Conservation (phyloP, 2,329 filamentous ascomycete genomes). For the Hirsutella thompsonii region DNA sequence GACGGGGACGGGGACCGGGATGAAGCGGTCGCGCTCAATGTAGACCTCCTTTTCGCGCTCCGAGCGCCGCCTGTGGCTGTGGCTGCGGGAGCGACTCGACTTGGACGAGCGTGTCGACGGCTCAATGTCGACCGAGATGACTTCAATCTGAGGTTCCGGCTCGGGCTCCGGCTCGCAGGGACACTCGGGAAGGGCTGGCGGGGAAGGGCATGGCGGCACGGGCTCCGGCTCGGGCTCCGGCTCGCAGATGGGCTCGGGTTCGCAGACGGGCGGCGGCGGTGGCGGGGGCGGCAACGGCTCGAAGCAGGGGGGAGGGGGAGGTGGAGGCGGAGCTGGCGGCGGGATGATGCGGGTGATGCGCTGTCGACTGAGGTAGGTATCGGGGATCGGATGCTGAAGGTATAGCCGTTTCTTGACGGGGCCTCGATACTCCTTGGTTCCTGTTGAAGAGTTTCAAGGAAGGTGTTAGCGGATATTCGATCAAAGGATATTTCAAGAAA, state of each 20-base stretch:
- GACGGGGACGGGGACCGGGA: constrained; percentile 30
- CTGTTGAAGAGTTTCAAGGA: constrained; percentile 8
- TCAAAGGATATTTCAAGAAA: too few species aligned
- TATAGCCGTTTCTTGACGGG: constrained; percentile 28
- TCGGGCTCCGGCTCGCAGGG: constrained; percentile 14
- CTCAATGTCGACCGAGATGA: constrained; percentile 25
- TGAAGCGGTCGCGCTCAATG: constrained; percentile 37
- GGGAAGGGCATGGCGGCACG: constrained; percentile 2
- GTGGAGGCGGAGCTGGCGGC: constrained; percentile 17
- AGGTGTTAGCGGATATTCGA: constrained; percentile 9
- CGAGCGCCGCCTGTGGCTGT: constrained; percentile 14
- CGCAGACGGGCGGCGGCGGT: constrained; percentile 8
- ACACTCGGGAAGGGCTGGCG: constrained; percentile 6
- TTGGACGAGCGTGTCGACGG: constrained; percentile 12
- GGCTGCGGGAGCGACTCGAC: constrained; percentile 13
- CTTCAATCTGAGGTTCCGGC: constrained; percentile 20
- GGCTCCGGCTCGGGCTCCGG: constrained; percentile 4
- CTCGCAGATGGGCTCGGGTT: constrained; percentile 5
- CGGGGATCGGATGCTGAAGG: constrained; percentile 25
- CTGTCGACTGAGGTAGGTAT: constrained; percentile 21
- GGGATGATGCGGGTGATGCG: constrained; percentile 26
- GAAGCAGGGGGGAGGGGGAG: constrained; percentile 1
- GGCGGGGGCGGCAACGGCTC: constrained; percentile 9
- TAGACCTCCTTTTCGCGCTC: constrained; percentile 31
- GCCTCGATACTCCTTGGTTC: constrained; percentile 13